phyloP scores from a whole-genome alignment of 805 yeast genomes.

The Schizosaccharomyces cryophilus region DNA sequence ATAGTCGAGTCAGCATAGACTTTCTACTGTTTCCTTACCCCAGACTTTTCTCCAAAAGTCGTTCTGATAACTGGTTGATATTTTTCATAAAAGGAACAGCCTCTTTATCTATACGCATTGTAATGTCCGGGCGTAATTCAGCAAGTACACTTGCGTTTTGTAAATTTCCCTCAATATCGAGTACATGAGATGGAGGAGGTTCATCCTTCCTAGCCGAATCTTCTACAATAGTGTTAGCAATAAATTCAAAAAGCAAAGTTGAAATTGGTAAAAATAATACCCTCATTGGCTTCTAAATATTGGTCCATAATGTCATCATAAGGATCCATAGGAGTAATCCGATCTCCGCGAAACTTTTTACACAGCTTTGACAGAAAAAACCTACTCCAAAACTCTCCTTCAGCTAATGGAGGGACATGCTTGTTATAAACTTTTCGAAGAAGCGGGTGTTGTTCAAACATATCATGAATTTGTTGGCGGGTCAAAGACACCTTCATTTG shows the following conservation, averaged over 20 bases:
- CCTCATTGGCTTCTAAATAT: conserved; percentile 41
- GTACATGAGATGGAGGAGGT: conserved; percentile 36
- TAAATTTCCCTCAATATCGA: conserved; percentile 60
- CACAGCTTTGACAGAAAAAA: conserved; percentile 79
- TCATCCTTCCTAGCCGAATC: conserved; percentile 6
- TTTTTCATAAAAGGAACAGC: not conserved
- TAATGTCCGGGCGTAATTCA: conserved; percentile 70
- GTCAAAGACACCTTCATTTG: conserved; percentile 80
- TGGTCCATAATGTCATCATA: conserved; percentile 71
- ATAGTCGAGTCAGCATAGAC: not conserved
- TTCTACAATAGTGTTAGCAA: not conserved
- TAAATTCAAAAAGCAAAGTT: not conserved
- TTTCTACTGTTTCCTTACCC: not conserved
- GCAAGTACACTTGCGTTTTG: conserved; percentile 51
- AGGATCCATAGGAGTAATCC: conserved; percentile 44
- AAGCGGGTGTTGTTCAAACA: conserved; percentile 79
- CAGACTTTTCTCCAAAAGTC: not conserved
- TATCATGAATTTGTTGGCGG: conserved; percentile 66
- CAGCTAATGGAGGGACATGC: conserved; percentile 66
- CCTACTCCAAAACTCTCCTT: conserved; percentile 89
- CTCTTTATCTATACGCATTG: conserved; percentile 37
- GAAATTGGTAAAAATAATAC: conserved; percentile 13
- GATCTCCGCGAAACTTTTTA: conserved; percentile 72
- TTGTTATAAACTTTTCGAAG: conserved; percentile 75
- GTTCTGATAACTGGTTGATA: not conserved